Percentiles rank a stretch among this genome's conserved stretches.
These are phyloP conservation scores for Saccharomyces hybrid DNA, from an alignment of 1,139 yeast genomes.

Conservation along the genomic window DNA sequence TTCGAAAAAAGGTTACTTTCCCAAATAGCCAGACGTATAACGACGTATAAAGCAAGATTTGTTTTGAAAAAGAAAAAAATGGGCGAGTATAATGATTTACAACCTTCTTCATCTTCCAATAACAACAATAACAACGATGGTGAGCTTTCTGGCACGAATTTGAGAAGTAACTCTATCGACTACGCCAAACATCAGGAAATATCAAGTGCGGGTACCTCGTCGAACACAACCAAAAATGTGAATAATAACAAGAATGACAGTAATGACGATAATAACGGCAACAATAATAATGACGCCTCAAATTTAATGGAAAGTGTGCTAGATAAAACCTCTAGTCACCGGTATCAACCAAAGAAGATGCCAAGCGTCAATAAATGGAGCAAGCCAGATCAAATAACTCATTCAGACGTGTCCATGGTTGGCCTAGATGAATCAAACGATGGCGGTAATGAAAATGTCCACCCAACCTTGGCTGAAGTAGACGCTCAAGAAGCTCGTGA, in stretches of 20 bases:
- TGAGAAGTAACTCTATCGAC: constrained; percentile 1
- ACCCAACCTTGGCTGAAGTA: constrained; percentile 1
- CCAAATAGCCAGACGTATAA: constrained; percentile 31
- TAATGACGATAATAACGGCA: neutral
- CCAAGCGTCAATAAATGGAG: neutral
- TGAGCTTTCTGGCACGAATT: constrained; percentile 7
- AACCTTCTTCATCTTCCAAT: neutral
- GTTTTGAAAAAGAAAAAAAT: constrained; percentile 29
- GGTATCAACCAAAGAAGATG: neutral
- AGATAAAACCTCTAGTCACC: neutral
- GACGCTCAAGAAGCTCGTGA: neutral
- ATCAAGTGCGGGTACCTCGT: neutral
- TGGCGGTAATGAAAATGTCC: constrained; percentile 2
- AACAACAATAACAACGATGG: constrained; percentile 2
- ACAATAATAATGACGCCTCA: neutral
- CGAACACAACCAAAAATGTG: neutral
- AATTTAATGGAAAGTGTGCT: neutral
- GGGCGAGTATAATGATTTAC: constrained; percentile 19
- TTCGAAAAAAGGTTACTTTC: constrained; percentile 27
- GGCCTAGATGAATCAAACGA: neutral
- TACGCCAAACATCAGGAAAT: neutral
- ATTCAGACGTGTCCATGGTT: neutral
- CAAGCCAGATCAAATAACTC: constrained; percentile 1
- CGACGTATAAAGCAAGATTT: constrained; percentile 31
- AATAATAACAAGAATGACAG: neutral